Evolutionary conservation across 371 early-diverging fungal species (phyloP), one percentile per base, ranked within the genome.

Genomic region (Syncephalastrum contaminatum): DNA sequence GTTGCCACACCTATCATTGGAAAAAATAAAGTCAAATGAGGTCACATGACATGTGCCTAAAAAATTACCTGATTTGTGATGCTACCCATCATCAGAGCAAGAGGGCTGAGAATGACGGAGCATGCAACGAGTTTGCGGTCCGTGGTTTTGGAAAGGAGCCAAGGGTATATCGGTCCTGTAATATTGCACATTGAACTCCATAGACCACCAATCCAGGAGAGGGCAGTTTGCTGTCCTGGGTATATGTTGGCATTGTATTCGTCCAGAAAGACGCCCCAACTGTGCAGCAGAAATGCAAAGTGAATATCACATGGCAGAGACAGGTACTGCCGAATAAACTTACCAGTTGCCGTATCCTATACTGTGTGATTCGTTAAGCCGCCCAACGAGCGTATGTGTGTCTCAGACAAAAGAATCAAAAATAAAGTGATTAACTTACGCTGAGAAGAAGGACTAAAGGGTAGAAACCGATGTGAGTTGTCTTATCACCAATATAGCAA

Each of bases 1-100:
- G 41, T 14, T 65, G 65, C 65, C 65, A 65, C 25, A 65, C 54
- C 60, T 60, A 51, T 10, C 36, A 40, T 16, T 8, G 22, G 0
- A 51, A n/a, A 25, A 13, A 15, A 40, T 39, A 56, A 40, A 20
- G 12, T 42, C 13, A 56, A 45, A 25, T 4, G 3, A 19, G 2
- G n/a, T 16, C 27, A 51, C 5, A 36, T n/a, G 40, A 44, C 16
- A 15, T 19, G 16, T 44, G 15, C 10, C 7, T 15, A n/a, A 8
- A 8, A n/a, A 21, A 12, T 21, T 22, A 86, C 76, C 56, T 84
- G 59, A 5, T 66, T 76, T 10, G 81, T 69, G 58, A 86, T 78
- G 21, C 84, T 84, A 4, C 88, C 88, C 16, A 88, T 55, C 45
- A 88, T 72, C 24, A 87, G 63, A 1, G 83, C 80, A 4, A 75